Evolutionary conservation across 257 asterid genomes (phyloP), one percentile per base, ranked within the genome.

Genomic region (Avicennia marina): DNA sequence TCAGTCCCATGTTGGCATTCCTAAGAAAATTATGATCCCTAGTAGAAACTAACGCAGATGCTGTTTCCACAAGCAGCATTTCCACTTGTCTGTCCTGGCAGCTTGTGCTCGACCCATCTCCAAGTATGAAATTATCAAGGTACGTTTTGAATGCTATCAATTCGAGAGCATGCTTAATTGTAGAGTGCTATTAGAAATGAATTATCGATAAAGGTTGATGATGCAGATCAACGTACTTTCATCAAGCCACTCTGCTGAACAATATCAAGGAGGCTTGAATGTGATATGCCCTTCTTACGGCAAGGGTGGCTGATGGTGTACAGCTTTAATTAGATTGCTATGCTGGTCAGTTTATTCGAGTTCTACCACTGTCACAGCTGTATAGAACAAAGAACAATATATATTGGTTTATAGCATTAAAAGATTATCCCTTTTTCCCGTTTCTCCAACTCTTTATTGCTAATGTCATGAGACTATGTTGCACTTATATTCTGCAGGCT

Each of bases 21-120:
- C n/a, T 15, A 36, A 4, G 21, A 27, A 25, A 49, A 41, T 21
- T 15, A 49, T 32, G 8, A 18, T 24, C 16, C 48, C 15, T 40
- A 20, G 9, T 38, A 2, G 41, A 19, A 38, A 34, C 48, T 59
- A 15, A 44, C 48, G 10, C 18, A 47, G 39, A 36, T 65, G 17
- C 8, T 4, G 36, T 32, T 47, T 31, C 47, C 18, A 42, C 11
- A 20, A 15, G 43, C 94, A 87, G 94, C 83, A 82, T 66, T 87
- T 87, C 58, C 77, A 84, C 77, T 72, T 87, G 94, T 78, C 94
- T 6, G 48, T 87, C 49, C 60, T 87, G 65, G 90, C 89, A 33
- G 76, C 83, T 21, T 68, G 72, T 69, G 72, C 44, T 66, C 80
- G 77, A 11, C 83, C 89, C 4, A 66, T 61, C 48, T 62, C 81